phyloP scores from a whole-genome alignment of 352 stramenopile genomes.

The Phytophthora macrochlamydospora region DNA sequence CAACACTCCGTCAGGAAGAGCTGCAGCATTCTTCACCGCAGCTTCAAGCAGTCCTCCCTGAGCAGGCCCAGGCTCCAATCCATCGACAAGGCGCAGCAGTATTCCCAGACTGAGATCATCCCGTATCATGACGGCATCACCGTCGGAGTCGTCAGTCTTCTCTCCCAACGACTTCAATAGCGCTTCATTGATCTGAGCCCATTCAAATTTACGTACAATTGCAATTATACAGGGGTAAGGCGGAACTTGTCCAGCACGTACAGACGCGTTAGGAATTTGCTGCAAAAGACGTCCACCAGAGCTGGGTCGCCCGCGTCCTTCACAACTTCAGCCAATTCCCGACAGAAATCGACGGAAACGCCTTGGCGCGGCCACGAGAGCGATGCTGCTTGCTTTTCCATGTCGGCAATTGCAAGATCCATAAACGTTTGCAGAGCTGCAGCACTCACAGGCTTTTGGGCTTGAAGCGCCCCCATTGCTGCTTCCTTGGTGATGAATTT shows the following conservation, averaged over 20 bases:
- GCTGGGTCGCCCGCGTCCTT: constrained; percentile 1
- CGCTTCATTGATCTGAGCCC: constrained; percentile 2
- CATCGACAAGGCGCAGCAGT: constrained; percentile 4
- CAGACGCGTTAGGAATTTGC: not conserved
- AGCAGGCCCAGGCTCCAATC: not conserved
- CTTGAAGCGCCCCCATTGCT: constrained; percentile 1
- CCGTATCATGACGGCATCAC: not conserved
- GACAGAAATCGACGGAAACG: constrained; percentile 6
- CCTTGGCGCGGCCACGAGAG: not conserved
- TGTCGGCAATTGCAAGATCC: not conserved
- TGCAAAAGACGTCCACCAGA: constrained; percentile 14
- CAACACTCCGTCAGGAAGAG: constrained; percentile 1
- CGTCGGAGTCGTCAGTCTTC: not conserved
- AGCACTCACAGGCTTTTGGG: not conserved
- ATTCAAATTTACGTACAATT: constrained; percentile 8
- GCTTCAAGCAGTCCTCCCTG: constrained; percentile 1
- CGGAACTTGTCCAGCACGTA: not conserved
- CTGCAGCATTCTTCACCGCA: constrained; percentile 4
- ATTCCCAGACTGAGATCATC: constrained; percentile 6
- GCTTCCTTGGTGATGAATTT: constrained; percentile 11
- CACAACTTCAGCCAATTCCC: constrained; percentile 9
- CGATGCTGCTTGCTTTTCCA: not conserved
- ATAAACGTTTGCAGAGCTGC: constrained; percentile 8
- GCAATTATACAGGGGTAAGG: not conserved
- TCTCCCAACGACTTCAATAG: not conserved